phyloP scores from a whole-genome alignment of 441 rosid genomes.

The Brassica hybrid region DNA sequence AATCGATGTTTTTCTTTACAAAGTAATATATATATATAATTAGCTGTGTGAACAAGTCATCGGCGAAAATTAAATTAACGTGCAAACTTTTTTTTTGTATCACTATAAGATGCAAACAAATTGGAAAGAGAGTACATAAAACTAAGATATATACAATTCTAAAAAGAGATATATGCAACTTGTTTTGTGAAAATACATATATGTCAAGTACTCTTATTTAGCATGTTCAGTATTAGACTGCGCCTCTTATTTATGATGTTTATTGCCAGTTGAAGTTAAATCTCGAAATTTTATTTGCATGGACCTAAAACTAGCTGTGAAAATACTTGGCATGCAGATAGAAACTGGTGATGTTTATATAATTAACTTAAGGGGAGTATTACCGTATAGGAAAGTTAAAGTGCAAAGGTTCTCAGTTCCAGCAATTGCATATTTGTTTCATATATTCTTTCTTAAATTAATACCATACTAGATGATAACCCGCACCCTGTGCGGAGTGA shows the following conservation, averaged over 20 bases:
- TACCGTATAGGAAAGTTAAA: neutral
- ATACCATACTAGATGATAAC: too few relatives aligned
- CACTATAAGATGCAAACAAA: neutral
- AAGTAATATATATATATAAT: neutral
- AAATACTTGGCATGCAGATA: neutral
- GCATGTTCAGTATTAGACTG: neutral
- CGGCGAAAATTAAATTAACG: slow-evolving; percentile 16
- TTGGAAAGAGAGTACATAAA: slow-evolving; percentile 22
- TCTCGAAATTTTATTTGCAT: neutral
- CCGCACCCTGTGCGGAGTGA: too few relatives aligned
- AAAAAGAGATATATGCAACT: slow-evolving; percentile 9
- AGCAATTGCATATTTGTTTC: neutral
- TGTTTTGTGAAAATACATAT: neutral
- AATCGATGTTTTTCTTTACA: neutral
- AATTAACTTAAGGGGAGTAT: neutral
- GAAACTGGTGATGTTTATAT: neutral
- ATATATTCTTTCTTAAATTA: neutral
- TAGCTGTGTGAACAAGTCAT: slow-evolving; percentile 23
- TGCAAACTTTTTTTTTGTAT: too few relatives aligned
- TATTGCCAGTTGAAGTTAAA: neutral
- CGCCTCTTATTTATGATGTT: neutral
- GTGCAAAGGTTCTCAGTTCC: neutral
- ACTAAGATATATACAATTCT: slow-evolving; percentile 12
- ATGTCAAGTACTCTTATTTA: neutral
- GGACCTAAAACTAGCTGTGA: neutral